phyloP scores from a whole-genome alignment of 2,329 filamentous ascomycete genomes.

The Ascochyta rabiei region DNA sequence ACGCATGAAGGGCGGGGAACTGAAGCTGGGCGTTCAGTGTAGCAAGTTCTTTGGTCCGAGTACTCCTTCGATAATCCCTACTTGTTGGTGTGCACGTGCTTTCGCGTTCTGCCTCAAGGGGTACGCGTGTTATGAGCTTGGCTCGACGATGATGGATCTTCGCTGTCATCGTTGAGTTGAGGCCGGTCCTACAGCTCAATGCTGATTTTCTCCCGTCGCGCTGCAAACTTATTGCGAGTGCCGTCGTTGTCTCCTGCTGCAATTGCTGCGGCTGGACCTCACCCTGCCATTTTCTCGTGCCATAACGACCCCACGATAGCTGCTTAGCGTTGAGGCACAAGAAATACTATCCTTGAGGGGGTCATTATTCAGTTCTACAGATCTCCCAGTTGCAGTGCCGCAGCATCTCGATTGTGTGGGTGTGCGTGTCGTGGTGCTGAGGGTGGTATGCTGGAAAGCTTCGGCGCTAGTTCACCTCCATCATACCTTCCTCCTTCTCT shows the following conservation, averaged over 20 bases:
- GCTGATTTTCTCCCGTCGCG: not conserved
- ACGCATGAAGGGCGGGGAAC: not conserved
- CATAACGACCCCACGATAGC: too few species aligned
- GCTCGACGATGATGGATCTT: too few species aligned
- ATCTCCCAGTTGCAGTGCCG: not conserved
- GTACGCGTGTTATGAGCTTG: not conserved
- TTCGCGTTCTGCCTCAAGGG: not conserved
- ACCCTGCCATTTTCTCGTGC: too few species aligned
- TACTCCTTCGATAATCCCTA: not conserved
- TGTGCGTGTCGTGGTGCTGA: not conserved
- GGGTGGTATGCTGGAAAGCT: not conserved
- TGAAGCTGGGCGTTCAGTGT: not conserved
- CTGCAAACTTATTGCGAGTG: not conserved
- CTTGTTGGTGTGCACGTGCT: conserved; percentile 1
- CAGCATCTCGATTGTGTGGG: not conserved
- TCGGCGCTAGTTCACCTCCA: conserved; percentile 9
- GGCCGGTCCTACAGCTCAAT: not conserved
- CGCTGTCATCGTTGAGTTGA: too few species aligned
- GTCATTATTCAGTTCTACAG: not conserved
- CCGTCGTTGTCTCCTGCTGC: not conserved
- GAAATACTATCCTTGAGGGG: too few species aligned
- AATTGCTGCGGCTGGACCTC: not conserved
- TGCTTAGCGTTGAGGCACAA: too few species aligned
- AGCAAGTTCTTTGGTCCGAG: not conserved
- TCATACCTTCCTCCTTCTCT: not conserved